Conservation (phyloP, 2,329 filamentous ascomycete species). For the Fusarium sp. region DNA sequence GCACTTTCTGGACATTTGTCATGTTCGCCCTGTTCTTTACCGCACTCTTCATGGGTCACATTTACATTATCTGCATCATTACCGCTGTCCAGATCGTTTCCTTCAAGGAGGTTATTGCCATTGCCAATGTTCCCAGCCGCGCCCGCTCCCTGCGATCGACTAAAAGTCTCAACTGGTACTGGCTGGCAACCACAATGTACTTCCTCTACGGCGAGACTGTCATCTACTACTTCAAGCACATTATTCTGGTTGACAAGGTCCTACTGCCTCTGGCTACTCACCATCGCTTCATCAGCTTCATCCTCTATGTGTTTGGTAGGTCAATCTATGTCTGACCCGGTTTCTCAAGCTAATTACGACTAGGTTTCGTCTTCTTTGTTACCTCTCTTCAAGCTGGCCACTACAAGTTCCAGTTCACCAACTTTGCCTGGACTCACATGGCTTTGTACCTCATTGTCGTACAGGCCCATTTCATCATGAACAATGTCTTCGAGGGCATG, state of each 20-base stretch:
- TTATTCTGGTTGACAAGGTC: constrained; percentile 93
- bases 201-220: constrained; percentile 98
- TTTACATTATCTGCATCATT: constrained; percentile 94
- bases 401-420: constrained; percentile 98
- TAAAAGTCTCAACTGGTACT: constrained; percentile 99
- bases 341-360: constrained; percentile 27
- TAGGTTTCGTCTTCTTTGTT: constrained; percentile 98
- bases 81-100: constrained; percentile 95
- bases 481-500: constrained; percentile 99
- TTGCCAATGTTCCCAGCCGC: constrained; percentile 92
- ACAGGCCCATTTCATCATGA: constrained; percentile 99
- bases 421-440: constrained; percentile 99
- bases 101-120: constrained; percentile 99
- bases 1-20: constrained; percentile 96
- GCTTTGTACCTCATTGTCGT: constrained; percentile 97
- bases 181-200: constrained; percentile 98
- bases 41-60: constrained; percentile 93
- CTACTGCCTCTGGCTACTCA: constrained; percentile 94
- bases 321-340: neutral
- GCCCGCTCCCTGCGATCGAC: constrained; percentile 92
- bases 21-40: constrained; percentile 96
- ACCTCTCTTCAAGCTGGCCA: constrained; percentile 93
- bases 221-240: constrained; percentile 99
- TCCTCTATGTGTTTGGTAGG: constrained; percentile 95
- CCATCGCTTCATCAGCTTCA: constrained; percentile 98